These are phyloP conservation scores for Talaromyces borbonicus DNA, from an alignment of 495 filamentous ascomycete genomes.

Conservation along the genomic window DNA sequence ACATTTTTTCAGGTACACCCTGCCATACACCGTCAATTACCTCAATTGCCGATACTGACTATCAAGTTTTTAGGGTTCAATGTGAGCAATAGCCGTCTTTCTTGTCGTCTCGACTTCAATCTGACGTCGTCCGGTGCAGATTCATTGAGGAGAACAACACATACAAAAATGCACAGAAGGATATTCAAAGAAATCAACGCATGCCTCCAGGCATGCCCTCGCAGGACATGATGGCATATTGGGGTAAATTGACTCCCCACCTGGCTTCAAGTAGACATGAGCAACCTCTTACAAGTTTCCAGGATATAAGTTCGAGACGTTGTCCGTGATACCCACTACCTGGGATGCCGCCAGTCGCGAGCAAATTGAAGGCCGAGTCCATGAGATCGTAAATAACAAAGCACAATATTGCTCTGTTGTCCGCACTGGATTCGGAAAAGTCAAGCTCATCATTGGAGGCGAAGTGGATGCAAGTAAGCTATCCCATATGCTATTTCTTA, in stretches of 20 bases:
- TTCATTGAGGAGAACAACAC: constrained; percentile 88
- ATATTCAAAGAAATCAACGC: constrained; percentile 40
- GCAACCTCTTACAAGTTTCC: constrained; percentile 10
- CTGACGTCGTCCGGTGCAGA: constrained; percentile 31
- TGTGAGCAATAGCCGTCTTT: constrained; percentile 52
- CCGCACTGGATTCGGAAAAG: constrained; percentile 69
- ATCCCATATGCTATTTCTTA: constrained; percentile 2
- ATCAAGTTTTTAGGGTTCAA: constrained; percentile 49
- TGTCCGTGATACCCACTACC: constrained; percentile 59
- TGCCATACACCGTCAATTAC: neutral
- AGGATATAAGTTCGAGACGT: constrained; percentile 96
- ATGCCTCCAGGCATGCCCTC: constrained; percentile 46
- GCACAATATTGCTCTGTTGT: constrained; percentile 93
- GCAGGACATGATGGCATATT: constrained; percentile 57
- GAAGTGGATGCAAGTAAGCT: constrained; percentile 81
- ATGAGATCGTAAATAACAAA: constrained; percentile 69
- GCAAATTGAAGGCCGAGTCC: constrained; percentile 65
- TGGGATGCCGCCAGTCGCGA: constrained; percentile 64
- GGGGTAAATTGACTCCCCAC: constrained; percentile 33
- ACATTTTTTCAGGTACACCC: constrained; percentile 72
- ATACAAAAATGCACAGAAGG: constrained; percentile 49
- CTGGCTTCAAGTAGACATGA: neutral
- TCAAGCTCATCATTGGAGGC: constrained; percentile 69
- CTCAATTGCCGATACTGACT: constrained; percentile 12
- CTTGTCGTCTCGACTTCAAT: neutral